Evolutionary conservation across 768 basidiomycete genomes (phyloP), one percentile per base, ranked within the genome.

Genomic region (Pleurotus sapidus): DNA sequence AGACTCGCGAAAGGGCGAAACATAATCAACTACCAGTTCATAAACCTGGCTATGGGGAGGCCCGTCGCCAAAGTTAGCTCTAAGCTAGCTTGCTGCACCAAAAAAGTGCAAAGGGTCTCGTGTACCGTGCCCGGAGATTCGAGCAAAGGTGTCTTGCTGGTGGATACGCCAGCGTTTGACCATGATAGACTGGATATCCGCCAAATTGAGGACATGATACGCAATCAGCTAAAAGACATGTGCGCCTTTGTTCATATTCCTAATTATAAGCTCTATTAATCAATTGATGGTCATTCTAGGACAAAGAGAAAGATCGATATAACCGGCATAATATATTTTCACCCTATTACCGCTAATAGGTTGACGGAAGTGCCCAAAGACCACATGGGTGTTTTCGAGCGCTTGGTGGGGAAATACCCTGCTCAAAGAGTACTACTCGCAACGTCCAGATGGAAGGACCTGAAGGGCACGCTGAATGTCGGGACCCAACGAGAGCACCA

Each of bases 381-480:
- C 11, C 46, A 56, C 38, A 42, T 63, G 3, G 14, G 37, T n/a
- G 30, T 58, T 4, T 58, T 63, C 24, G 39, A 42, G 24, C 38
- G 49, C 23, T 39, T 63, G 5, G 58, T 57, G 27, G 79, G 79
- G 37, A 69, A 71, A n/a, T 68, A 58, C 56, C 65, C 71, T 7
- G 70, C 79, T 59, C 68, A 70, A 46, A 77, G 76, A 58, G 75
- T 79, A 47, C 67, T 75, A 51, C 68, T 78, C 60, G 74, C 71
- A 50, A 78, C 79, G 60, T 80, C 69, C 43, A 80, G 72, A 76
- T 79, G 77, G 77, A 67, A 65, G 3, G 66, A 66, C 47, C 72
- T 76, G 49, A 64, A 27, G 8, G 24, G 14, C 8, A 18, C 23
- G 5, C 7, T 27, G 24, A 55, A 43, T 25, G 14, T 55, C 15